Evolutionary conservation across 2,329 filamentous ascomycete species (phyloP).

Genomic region (Talaromyces albobiverticillius): DNA sequence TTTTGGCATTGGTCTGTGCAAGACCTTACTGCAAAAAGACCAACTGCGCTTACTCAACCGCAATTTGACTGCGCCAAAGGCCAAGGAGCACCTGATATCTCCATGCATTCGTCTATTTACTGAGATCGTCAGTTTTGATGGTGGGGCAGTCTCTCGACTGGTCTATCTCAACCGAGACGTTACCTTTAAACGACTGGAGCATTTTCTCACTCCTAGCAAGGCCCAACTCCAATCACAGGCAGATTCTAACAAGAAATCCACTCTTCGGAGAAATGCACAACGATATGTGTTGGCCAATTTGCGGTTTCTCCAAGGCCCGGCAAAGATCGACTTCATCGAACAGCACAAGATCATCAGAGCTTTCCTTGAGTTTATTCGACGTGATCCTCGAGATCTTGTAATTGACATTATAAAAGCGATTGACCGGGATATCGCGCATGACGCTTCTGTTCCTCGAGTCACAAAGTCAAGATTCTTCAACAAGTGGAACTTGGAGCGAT

Average conservation of each 20-base stretch:
- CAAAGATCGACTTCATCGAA: conserved; percentile 77
- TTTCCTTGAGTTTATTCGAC: conserved; percentile 72
- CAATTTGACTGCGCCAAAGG: conserved; percentile 74
- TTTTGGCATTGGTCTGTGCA: conserved; percentile 74
- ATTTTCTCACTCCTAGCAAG: conserved; percentile 73
- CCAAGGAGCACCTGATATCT: conserved; percentile 84
- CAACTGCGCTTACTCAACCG: conserved; percentile 78
- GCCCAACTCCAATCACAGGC: conserved; percentile 50
- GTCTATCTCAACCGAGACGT: conserved; percentile 75
- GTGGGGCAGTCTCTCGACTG: conserved; percentile 72
- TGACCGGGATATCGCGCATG: conserved; percentile 68
- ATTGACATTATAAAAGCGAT: conserved; percentile 71
- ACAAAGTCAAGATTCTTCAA: conserved; percentile 75
- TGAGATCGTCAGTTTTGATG: conserved; percentile 82
- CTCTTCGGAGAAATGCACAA: conserved; percentile 77
- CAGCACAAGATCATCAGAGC: conserved; percentile 67
- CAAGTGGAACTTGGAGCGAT: conserved; percentile 66
- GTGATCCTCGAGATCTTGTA: conserved; percentile 73
- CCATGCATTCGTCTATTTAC: conserved; percentile 81
- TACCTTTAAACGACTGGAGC: conserved; percentile 74
- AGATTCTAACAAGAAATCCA: conserved; percentile 68
- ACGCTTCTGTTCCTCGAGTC: conserved; percentile 68
- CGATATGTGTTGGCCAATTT: conserved; percentile 77
- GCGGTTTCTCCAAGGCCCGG: conserved; percentile 71
- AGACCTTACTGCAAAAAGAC: conserved; percentile 74